Evolutionary conservation across 2,329 filamentous ascomycete genomes (phyloP), one percentile per base, ranked within the genome.

Genomic region (Aspergillus viridinutans): DNA sequence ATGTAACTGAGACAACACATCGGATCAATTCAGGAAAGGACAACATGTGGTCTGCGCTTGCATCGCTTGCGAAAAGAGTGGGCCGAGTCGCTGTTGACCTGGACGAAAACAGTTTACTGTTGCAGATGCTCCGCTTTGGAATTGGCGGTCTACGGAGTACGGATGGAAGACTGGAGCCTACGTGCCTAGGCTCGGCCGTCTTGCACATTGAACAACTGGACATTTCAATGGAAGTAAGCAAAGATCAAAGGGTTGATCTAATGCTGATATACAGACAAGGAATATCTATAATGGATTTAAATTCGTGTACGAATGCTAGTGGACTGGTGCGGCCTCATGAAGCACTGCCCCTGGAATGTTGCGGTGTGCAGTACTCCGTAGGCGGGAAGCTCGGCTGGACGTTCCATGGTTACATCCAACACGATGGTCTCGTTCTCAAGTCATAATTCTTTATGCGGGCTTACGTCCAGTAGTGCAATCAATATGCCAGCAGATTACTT

Each of bases 331-430:
- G 4, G 29, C 10, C 12, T 32, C 29, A 29, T 32, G 29, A 3
- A 28, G 28, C 8, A 28, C 28, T 28, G 20, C 49, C 51, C 52
- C 26, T 57, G 53, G 49, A 26, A 47, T 43, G 49, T 57, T 58
- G 54, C 58, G 61, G 56, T 59, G 54, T 57, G 57, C 25, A 23
- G 40, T 4, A n/a, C n/a, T n/a, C n/a, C n/a, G n/a, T n/a, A 9
- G 40, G 55, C 62, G 60, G 60, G 57, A 59, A 60, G 57, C 62
- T 63, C 62, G 62, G 62, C 57, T 60, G 58, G 47, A 25, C 21
- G 60, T 57, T 54, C 60, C 62, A 62, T 60, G 62, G 60, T 58
- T 55, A 45, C 49, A 53, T 47, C 9, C 7, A 45, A 42, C 43
- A 40, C 50, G 53, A 50, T 56, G 57, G 58, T 57, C 62, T 60